These are phyloP conservation scores for Penicillium sp. DNA, from an alignment of 2,329 filamentous ascomycete species.

Conservation along the genomic window DNA sequence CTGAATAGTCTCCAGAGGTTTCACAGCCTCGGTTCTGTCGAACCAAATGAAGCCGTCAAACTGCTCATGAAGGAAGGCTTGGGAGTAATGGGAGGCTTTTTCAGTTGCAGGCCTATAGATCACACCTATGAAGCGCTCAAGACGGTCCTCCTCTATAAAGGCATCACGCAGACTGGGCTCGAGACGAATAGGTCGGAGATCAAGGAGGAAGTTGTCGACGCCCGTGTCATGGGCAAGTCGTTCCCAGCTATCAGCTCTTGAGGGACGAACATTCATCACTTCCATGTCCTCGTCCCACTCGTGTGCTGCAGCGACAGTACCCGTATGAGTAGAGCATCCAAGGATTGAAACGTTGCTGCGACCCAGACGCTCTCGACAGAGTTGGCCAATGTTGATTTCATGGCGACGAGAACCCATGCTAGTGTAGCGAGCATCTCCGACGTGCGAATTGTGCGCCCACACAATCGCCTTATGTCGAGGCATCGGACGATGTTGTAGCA, in stretches of 20 bases:
- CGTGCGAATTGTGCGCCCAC: slow-evolving; percentile 53
- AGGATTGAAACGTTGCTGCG: slow-evolving; percentile 41
- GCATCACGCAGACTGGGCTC: slow-evolving; percentile 35
- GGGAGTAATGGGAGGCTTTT: slow-evolving; percentile 48
- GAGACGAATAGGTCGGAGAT: slow-evolving; percentile 40
- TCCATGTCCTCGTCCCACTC: slow-evolving; percentile 51
- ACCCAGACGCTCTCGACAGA: slow-evolving; percentile 47
- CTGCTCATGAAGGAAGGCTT: slow-evolving; percentile 45
- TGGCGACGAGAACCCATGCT: slow-evolving; percentile 45
- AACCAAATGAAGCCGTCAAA: slow-evolving; percentile 52
- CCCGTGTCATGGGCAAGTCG: slow-evolving; percentile 47
- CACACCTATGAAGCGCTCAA: slow-evolving; percentile 53
- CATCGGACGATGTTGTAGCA: slow-evolving; percentile 41
- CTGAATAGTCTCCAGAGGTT: slow-evolving; percentile 45
- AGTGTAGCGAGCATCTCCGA: slow-evolving; percentile 52
- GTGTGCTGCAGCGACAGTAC: slow-evolving; percentile 51
- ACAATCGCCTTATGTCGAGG: slow-evolving; percentile 46
- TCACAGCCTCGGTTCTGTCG: slow-evolving; percentile 45
- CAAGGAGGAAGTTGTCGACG: slow-evolving; percentile 45
- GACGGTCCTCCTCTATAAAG: slow-evolving; percentile 34
- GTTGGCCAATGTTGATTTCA: slow-evolving; percentile 52
- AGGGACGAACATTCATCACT: slow-evolving; percentile 48
- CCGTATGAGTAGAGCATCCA: slow-evolving; percentile 49
- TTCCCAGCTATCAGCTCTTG: slow-evolving; percentile 48
- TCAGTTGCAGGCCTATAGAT: slow-evolving; percentile 52